phyloP scores from a whole-genome alignment of 129 eudicot species.

The Saussurea involucrata region DNA sequence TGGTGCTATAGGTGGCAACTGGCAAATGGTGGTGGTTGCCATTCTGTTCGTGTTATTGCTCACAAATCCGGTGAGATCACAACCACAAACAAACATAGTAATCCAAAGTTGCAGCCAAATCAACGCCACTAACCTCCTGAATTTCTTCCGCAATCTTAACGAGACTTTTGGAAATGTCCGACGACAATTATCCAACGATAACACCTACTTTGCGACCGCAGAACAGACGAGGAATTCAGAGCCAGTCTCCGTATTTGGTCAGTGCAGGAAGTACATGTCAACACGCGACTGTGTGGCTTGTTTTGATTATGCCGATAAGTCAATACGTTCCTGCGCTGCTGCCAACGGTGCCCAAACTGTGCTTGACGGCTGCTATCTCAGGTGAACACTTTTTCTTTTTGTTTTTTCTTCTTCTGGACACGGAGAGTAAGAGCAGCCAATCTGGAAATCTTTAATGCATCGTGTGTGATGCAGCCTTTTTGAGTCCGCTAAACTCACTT shows the following conservation, averaged over 20 bases:
- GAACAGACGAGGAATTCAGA: constrained; percentile 48
- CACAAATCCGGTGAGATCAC: constrained; percentile 29
- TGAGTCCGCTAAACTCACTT: no score
- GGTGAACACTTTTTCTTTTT: constrained; percentile 25
- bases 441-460: background rate
- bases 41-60: constrained; percentile 2
- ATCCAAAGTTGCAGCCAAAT: constrained; percentile 52
- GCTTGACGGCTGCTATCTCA: constrained; percentile 74
- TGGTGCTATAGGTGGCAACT: constrained; percentile 15
- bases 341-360: constrained; percentile 70
- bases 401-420: background rate
- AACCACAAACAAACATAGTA: constrained; percentile 62
- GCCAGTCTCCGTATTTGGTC: constrained; percentile 59
- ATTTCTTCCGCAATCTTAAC: constrained; percentile 49
- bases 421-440: background rate
- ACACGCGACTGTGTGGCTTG: constrained; percentile 50
- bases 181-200: constrained; percentile 25
- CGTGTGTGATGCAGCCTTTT: no score
- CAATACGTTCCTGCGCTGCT: constrained; percentile 52
- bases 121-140: constrained; percentile 36
- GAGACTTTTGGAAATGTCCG: constrained; percentile 48
- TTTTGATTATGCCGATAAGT: constrained; percentile 43
- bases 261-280: constrained; percentile 69
- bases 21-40: constrained; percentile 24
- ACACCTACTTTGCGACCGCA: constrained; percentile 47